These are phyloP conservation scores for Hygrophoropsis aurantiaca DNA, from an alignment of 768 basidiomycete species.

Conservation along the genomic window DNA sequence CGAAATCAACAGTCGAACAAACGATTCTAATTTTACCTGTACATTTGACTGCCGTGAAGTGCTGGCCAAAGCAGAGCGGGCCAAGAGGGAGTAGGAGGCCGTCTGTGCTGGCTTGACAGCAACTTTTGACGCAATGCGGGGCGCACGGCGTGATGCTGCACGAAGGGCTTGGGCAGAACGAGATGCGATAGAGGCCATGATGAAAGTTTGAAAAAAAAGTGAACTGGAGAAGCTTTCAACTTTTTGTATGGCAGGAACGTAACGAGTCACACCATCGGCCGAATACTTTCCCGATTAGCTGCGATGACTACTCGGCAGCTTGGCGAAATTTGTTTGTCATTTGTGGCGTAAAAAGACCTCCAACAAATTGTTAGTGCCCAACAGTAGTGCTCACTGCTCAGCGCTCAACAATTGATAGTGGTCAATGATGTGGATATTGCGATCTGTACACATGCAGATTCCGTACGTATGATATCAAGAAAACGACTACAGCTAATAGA, in stretches of 20 bases:
- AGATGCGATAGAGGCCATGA: constrained; percentile 62
- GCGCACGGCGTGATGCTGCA: constrained; percentile 63
- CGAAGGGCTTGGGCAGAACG: constrained; percentile 69
- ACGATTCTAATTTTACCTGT: constrained; percentile 30
- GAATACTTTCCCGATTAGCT: constrained; percentile 9
- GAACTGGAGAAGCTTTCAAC: background rate
- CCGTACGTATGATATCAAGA: background rate
- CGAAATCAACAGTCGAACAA: background rate
- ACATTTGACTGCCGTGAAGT: constrained; percentile 31
- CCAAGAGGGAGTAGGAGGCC: constrained; percentile 71
- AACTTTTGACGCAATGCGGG: constrained; percentile 45
- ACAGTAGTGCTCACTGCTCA: no score
- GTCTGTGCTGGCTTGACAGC: constrained; percentile 43
- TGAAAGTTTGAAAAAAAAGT: constrained; percentile 20
- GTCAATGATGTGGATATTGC: background rate
- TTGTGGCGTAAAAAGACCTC: no score
- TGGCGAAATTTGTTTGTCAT: no score
- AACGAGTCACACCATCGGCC: constrained; percentile 13
- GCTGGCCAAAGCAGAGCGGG: constrained; percentile 38
- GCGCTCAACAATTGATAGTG: no score
- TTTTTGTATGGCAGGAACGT: constrained; percentile 4
- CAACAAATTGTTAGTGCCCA: no score
- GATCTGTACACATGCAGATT: background rate
- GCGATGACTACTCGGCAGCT: no score
- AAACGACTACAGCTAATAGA: background rate